These are phyloP conservation scores for Xylaria sp. DNA, from an alignment of 2,329 filamentous ascomycete species.

Conservation along the genomic window DNA sequence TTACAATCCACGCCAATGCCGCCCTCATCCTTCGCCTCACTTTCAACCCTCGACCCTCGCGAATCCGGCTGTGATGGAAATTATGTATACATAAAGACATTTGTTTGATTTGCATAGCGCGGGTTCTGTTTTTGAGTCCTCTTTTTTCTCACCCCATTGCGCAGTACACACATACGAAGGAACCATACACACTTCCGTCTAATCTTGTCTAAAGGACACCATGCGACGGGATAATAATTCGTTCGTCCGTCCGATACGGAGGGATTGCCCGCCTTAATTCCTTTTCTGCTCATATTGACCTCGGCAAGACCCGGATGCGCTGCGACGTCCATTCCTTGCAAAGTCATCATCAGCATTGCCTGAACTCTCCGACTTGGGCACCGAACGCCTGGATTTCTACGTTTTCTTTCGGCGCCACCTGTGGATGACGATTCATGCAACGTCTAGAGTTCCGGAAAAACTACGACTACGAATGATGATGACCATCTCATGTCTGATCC, in stretches of 20 bases:
- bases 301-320: conserved; percentile 28
- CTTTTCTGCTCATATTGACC: conserved; percentile 5
- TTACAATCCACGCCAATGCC: not conserved
- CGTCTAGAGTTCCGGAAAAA: conserved; percentile 36
- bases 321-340: conserved; percentile 19
- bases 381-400: conserved; percentile 20
- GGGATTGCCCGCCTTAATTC: conserved; percentile 9
- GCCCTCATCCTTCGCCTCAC: not conserved
- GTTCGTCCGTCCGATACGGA: conserved; percentile 7
- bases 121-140: conserved; percentile 32
- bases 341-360: conserved; percentile 11
- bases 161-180: conserved; percentile 14
- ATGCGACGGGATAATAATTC: conserved; percentile 1
- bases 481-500: conserved; percentile 26
- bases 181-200: conserved; percentile 22
- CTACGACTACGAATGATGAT: conserved; percentile 39
- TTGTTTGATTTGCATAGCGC: conserved; percentile 45
- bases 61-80: conserved; percentile 12
- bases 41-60: conserved; percentile 1
- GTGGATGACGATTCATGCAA: conserved; percentile 27
- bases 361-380: conserved; percentile 14
- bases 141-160: conserved; percentile 23
- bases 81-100: conserved; percentile 39
- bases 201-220: conserved; percentile 25
- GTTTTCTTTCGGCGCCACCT: conserved; percentile 3